These are phyloP conservation scores for Bertia moriformis DNA, from an alignment of 2,329 filamentous ascomycete species.

Conservation along the genomic window DNA sequence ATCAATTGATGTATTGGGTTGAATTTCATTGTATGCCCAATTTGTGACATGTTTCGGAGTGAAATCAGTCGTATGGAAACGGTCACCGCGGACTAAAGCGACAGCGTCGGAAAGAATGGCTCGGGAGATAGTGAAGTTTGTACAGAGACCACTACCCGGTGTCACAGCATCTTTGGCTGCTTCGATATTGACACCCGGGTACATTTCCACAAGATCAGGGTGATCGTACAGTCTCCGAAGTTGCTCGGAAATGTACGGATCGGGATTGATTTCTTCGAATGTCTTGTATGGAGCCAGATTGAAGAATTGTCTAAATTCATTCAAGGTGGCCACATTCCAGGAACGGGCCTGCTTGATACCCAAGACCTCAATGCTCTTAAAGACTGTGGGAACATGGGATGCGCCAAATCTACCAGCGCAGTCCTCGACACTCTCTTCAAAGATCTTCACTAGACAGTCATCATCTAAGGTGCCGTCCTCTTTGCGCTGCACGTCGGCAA, in stretches of 20 bases:
- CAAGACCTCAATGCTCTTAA: slow-evolving; percentile 30
- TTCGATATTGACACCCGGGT: slow-evolving; percentile 40
- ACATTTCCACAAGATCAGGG: slow-evolving; percentile 37
- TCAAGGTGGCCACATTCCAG: slow-evolving; percentile 35
- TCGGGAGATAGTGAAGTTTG: slow-evolving; percentile 27
- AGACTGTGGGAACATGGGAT: slow-evolving; percentile 26
- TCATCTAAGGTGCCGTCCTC: slow-evolving; percentile 25
- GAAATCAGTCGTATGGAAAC: slow-evolving; percentile 50
- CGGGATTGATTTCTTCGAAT: slow-evolving; percentile 35
- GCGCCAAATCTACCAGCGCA: slow-evolving; percentile 34
- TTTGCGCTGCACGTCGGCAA: slow-evolving; percentile 28
- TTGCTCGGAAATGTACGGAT: slow-evolving; percentile 26
- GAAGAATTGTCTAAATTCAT: slow-evolving; percentile 34
- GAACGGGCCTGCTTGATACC: slow-evolving; percentile 28
- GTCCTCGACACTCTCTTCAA: slow-evolving; percentile 29
- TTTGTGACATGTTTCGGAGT: slow-evolving; percentile 48
- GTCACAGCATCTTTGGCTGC: slow-evolving; percentile 33
- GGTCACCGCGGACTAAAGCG: slow-evolving; percentile 44
- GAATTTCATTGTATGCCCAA: slow-evolving; percentile 46
- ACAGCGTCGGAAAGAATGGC: slow-evolving; percentile 49
- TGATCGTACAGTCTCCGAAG: slow-evolving; percentile 30
- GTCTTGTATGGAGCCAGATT: slow-evolving; percentile 30
- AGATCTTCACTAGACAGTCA: slow-evolving; percentile 23
- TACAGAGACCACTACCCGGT: slow-evolving; percentile 29
- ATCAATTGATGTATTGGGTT: slow-evolving; percentile 40